Base-by-base conservation (phyloP, 1,284 basidiomycete genomes). In the Ustilago loliicola region DNA sequence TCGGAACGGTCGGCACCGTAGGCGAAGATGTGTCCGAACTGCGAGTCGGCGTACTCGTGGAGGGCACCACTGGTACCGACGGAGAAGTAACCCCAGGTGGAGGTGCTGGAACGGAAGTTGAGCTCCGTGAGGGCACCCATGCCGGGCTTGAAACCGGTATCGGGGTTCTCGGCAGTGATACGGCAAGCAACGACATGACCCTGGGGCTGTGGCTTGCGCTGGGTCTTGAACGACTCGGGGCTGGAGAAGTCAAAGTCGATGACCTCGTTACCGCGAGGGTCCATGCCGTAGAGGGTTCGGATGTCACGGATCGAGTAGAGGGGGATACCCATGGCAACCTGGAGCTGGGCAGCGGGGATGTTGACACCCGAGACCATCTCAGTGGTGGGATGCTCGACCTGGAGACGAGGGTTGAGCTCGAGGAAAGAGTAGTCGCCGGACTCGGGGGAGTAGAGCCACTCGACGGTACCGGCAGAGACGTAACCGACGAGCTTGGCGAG, bases 281-380 rank as follows among this genome's bases (percentile, higher is more conserved):
- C 76, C 79, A 81, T 79, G 58, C 97, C 97, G 87, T 99, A 99
- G 47, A 99, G 90, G 72, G 93, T 93, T 75, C 97, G 93, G 85
- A 99, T 99, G 86, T 98, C 94, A 48, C 94, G 92, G 80, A 99
- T 98, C 72, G 94, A 92, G 88, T 98, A 93, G 48, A 99, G 90
- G 42, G 97, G 96, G 69, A 99, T 91, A 89, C 97, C 97, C 97
- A 99, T 99, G 42, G 97, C 95, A 75, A 99, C 90, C 87, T 98
- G 96, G 53, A 99, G 91, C 88, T 99, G 97, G 25, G 96, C 94
- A 61, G 96, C 96, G 27, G 97, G 97, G 66, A 99, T 91, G 88
- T 98, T 98, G 87, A 99, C 96, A 23, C 97, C 96, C 9, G 94
- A 93, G 36, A 99, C 97, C 95, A 99, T 99, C 88, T 99, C 97